Evolutionary conservation across 1,284 basidiomycete genomes (phyloP), one percentile per base, ranked within the genome.

Genomic region (Inonotus obliquus): DNA sequence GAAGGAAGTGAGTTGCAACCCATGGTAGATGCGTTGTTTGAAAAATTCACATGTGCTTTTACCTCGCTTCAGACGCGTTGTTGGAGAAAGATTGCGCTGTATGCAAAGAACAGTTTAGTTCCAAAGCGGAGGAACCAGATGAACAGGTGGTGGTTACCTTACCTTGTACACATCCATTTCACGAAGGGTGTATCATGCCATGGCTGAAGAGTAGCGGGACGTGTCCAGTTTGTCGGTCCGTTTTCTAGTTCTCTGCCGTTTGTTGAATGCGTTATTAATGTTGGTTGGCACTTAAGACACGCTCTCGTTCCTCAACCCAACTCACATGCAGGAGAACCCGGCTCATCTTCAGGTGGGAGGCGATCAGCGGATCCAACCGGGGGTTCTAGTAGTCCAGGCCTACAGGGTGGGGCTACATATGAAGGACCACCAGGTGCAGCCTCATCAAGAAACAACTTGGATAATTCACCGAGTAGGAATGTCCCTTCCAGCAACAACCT

Each of bases 201-300:
- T 94, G 91, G 91, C 75, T 94, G 21, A 90, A 88, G 68, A 86
- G 86, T 1, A 91, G 86, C 65, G 91, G 87, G 3, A 94, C 91
- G 41, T 94, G 91, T 74, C 91, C 91, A 38, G 89, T 92, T 11
- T 94, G 91, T 77, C 81, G 91, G 84, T 89, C 70, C 39, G 82
- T 69, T 29, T n/a, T 41, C 10, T 37, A 6, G 14, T 25, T 52
- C 27, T 38, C 4, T 44, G 17, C 13, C 41, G 9, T 29, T n/a
- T 17, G 25, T 27, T 4, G 51, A 27, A 37, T 19, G 35, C 6
- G 29, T 27, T 27, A 19, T 13, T 47, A 29, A 29, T 37, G 6
- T 35, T 35, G 14, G 11, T 2, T 17, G 41, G 14, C 37, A 9
- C 21, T n/a, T 44, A 9, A 63, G 61, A 23, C 51, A 54, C 49